Conservation (phyloP, 345 rosid genomes). For the Lagerstroemia speciosa region DNA sequence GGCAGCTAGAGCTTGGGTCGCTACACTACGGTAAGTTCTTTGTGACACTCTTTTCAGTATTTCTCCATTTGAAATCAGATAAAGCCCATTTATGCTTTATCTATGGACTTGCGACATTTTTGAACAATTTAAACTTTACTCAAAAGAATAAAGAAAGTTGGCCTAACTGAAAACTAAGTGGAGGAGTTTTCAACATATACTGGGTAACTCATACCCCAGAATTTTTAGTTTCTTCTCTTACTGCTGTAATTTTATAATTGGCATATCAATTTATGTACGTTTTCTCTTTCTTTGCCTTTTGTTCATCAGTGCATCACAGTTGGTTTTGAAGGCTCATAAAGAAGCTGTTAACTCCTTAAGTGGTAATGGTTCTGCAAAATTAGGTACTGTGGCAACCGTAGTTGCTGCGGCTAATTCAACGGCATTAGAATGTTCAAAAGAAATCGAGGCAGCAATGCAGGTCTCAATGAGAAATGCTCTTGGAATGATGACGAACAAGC, state of each 20-base stretch:
- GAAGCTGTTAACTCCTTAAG: conserved; percentile 94
- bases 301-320: conserved; percentile 63
- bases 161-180: not conserved
- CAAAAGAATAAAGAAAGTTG: not conserved
- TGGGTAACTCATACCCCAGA: not conserved
- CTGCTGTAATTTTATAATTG: not conserved
- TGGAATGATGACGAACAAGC: conserved; percentile 46
- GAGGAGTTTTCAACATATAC: not conserved
- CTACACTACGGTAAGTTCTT: conserved; percentile 75
- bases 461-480: conserved; percentile 85
- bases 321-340: conserved; percentile 88
- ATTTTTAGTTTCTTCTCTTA: not conserved
- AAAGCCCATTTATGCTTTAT: not conserved
- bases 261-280: not conserved
- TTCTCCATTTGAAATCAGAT: not conserved
- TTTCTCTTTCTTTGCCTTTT: conserved; percentile 7
- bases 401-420: conserved; percentile 99
- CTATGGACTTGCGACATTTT: not conserved
- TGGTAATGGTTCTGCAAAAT: conserved; percentile 77
- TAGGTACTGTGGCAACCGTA: conserved; percentile 89
- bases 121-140: not conserved
- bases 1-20: conserved; percentile 96
- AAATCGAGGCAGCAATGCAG: conserved; percentile 98
- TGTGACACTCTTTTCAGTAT: too few species aligned
- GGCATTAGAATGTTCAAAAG: conserved; percentile 84